Base-by-base conservation (phyloP, 768 basidiomycete genomes). In the Tephrocybe rancida region DNA sequence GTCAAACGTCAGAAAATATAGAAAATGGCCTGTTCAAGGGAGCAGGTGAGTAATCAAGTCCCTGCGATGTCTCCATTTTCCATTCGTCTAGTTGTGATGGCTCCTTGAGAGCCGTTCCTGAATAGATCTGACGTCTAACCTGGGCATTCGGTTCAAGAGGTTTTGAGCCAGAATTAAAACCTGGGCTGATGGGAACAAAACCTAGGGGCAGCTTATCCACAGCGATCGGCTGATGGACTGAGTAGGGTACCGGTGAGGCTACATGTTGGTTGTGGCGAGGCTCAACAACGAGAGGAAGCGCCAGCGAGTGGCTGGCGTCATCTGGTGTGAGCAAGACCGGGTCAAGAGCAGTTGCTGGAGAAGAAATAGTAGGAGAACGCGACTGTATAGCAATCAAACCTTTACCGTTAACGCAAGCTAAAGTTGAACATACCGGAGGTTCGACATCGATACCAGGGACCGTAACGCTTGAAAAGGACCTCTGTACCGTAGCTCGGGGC, bases 261-360 rank as follows among this genome's bases (percentile, higher is more conserved):
- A 18, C 53, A 38, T 39, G 46, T 25, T 52, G 48, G 7, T 54
- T 34, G 3, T 52, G 19, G 11, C 38, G 47, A 14, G 44, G 26
- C 0, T 61, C 64, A n/a, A 44, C 35, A 8, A 46, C 13, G 59
- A 60, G 39, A 52, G 58, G 43, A 55, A 64, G 7, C 51, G 30
- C 22, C 1, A 50, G 37, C 14, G 60, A 65, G 35, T 62, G 55
- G 52, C 66, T 64, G 1, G 73, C 71, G 32, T 71, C 63, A 4
- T 79, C 74, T 5, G 81, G 77, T 7, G 78, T 75, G 24, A 82
- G 65, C 3, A 80, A 67, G 1, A 76, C 70, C 0, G 71, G 72
- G 42, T 77, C 70, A 2, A 74, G 42, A 16, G 64, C 55, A 3
- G 70, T 63, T 35, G 56, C 45, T 47, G 67, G 55, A 1, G 78